Conservation (phyloP, 2,329 filamentous ascomycete species). For the Xylaria sp. region DNA sequence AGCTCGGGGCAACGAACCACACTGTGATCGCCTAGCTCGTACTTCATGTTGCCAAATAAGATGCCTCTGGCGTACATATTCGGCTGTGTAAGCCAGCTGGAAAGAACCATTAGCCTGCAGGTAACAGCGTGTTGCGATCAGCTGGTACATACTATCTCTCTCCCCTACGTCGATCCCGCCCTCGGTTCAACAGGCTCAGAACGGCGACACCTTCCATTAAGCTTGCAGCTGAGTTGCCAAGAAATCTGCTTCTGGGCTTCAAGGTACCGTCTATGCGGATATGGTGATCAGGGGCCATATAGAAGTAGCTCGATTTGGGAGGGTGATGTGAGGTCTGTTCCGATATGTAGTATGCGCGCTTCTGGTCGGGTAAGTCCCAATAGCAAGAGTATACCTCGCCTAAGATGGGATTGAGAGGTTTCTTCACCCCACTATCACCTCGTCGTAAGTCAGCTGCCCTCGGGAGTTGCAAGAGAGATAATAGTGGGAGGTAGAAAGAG, state of each 20-base stretch:
- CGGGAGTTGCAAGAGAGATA: slow-evolving; percentile 26
- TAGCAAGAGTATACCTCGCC: slow-evolving; percentile 96
- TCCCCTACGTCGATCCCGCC: slow-evolving; percentile 70
- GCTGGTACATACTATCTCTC: slow-evolving; percentile 83
- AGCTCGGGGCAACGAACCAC: slow-evolving; percentile 91
- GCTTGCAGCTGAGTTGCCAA: slow-evolving; percentile 97
- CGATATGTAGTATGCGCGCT: slow-evolving; percentile 92
- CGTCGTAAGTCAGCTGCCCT: slow-evolving; percentile 29
- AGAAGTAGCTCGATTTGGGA: slow-evolving; percentile 99
- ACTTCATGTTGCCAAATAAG: slow-evolving; percentile 99
- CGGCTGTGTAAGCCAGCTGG: slow-evolving; percentile 89
- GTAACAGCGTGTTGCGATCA: background rate
- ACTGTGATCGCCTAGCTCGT: slow-evolving; percentile 96
- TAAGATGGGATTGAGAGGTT: slow-evolving; percentile 94
- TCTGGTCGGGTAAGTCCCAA: slow-evolving; percentile 89
- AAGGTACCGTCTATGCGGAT: slow-evolving; percentile 96
- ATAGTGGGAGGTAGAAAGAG: background rate
- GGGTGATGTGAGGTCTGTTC: slow-evolving; percentile 99
- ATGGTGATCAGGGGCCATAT: slow-evolving; percentile 92
- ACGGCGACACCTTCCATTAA: slow-evolving; percentile 98
- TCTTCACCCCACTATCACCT: slow-evolving; percentile 85
- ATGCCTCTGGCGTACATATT: slow-evolving; percentile 99
- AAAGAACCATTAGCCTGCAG: slow-evolving; percentile 26
- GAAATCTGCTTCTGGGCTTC: slow-evolving; percentile 92
- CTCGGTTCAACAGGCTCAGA: slow-evolving; percentile 82